phyloP scores from a whole-genome alignment of 1,139 yeast genomes.

The Kluyveromyces sp. region DNA sequence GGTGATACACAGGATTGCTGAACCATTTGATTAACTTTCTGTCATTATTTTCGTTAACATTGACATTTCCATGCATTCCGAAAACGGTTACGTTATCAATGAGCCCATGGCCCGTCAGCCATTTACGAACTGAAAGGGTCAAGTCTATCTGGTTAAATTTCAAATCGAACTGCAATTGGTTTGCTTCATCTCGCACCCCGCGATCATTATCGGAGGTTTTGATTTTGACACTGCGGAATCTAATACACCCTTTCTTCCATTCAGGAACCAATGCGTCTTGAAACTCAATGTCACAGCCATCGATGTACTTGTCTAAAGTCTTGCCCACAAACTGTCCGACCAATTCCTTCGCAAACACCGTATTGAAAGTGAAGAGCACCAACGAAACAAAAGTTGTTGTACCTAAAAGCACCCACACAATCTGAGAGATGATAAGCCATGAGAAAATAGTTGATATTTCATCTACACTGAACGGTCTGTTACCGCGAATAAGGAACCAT shows the following conservation, averaged over 20 bases:
- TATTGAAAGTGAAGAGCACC: constrained; percentile 41
- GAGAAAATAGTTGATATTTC: constrained; percentile 52
- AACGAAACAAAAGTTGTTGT: constrained; percentile 59
- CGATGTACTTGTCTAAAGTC: constrained; percentile 30
- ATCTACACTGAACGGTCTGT: constrained; percentile 43
- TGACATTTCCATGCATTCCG: constrained; percentile 52
- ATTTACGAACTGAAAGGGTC: constrained; percentile 56
- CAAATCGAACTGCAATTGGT: constrained; percentile 31
- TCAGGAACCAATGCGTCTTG: constrained; percentile 43
- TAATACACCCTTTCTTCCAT: constrained; percentile 52
- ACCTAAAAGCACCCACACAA: constrained; percentile 53
- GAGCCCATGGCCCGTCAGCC: constrained; percentile 65
- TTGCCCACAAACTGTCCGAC: constrained; percentile 34
- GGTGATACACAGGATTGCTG: constrained; percentile 38
- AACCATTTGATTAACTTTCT: constrained; percentile 34
- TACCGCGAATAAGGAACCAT: constrained; percentile 50
- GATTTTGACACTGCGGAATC: constrained; percentile 44
- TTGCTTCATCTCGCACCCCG: constrained; percentile 22
- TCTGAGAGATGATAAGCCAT: constrained; percentile 30
- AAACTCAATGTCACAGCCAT: constrained; percentile 36
- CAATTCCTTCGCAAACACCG: constrained; percentile 36
- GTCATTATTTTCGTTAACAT: constrained; percentile 41
- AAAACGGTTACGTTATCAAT: constrained; percentile 54
- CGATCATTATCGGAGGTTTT: constrained; percentile 27
- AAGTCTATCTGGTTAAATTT: constrained; percentile 49